Evolutionary conservation across 768 basidiomycete genomes (phyloP).

Genomic region (Pleurotus tuber-regium): DNA sequence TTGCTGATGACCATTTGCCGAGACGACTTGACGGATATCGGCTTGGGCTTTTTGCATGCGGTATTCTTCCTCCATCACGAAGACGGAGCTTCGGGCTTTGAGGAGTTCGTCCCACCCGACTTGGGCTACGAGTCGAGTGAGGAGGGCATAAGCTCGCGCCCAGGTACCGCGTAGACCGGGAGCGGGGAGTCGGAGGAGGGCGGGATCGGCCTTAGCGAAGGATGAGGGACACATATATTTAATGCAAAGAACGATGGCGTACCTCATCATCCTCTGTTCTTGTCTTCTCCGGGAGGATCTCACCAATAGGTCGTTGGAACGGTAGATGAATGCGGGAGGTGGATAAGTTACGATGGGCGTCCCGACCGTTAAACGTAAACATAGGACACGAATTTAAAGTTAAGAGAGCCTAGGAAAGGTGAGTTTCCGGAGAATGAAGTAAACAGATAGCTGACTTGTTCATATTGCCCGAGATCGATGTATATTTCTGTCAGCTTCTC

Average conservation of each 20-base stretch:
- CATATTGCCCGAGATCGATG: slow-evolving; percentile 85
- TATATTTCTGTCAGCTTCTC: slow-evolving; percentile 95
- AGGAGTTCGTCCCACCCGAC: slow-evolving; percentile 99
- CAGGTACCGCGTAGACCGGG: slow-evolving; percentile 95
- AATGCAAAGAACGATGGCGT: slow-evolving; percentile 13
- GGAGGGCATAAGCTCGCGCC: slow-evolving; percentile 88
- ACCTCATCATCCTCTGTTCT: slow-evolving; percentile 87
- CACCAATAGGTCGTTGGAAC: slow-evolving; percentile 79
- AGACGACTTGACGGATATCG: slow-evolving; percentile 44
- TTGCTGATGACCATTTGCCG: slow-evolving; percentile 27
- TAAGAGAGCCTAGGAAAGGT: slow-evolving; percentile 55
- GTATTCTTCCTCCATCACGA: slow-evolving; percentile 99
- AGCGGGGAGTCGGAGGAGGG: slow-evolving; percentile 90
- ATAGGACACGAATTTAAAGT: slow-evolving; percentile 99
- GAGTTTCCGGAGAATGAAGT: neutral
- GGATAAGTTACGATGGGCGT: slow-evolving; percentile 81
- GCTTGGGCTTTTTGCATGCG: slow-evolving; percentile 88
- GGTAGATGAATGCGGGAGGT: slow-evolving; percentile 85
- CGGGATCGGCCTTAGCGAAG: slow-evolving; percentile 76
- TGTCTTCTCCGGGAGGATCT: slow-evolving; percentile 83
- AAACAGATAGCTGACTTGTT: slow-evolving; percentile 50
- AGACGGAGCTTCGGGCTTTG: slow-evolving; percentile 90
- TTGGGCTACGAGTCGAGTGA: slow-evolving; percentile 87
- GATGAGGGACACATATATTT: neutral
- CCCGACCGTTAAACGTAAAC: slow-evolving; percentile 98